Base-by-base conservation (phyloP, 108 stramenopile genomes). In the Cyclotella cryptica region DNA sequence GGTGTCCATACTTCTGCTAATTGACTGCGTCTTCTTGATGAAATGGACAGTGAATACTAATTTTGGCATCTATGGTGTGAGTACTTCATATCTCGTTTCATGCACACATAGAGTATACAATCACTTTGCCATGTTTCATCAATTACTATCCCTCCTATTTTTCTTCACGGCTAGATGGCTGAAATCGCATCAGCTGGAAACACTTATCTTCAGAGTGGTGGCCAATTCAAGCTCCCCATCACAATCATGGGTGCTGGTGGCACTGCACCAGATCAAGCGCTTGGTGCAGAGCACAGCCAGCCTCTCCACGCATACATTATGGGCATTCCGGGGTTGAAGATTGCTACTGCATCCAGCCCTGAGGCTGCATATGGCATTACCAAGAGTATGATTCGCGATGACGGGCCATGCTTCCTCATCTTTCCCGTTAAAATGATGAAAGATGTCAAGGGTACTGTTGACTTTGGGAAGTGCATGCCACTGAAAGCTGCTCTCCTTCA, bases 171-270 rank as follows among this genome's bases (percentile, higher is more conserved):
- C 35, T 6, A 35, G 19, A 87, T 90, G 88, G 89, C 89, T 18
- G 89, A 90, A 75, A 84, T 90, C 24, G 72, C 78, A 53, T 84
- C 82, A 35, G 87, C 86, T 10, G 89, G 89, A 49, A 90, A 90
- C 78, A 90, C 89, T n/a, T 90, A 88, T 61, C 84, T 88, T n/a
- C 88, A 88, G 30, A 88, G 87, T 18, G 88, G 89, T 13, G 89
- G 89, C 0, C 89, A 90, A 66, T 90, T 88, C 71, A 69, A 87
- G 65, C 88, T 90, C 69, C 89, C 89, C 40, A 52, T 90, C 64
- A 90, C 89, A 58, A 88, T 90, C 52, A 80, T 90, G 30, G 89
- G 89, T 21, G 89, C 89, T 27, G 89, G 89, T 35, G 89, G 89
- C 0, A 90, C 87, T 19, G 87, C 88, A 12, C 89, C 89, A 35